These are phyloP conservation scores for Nicotiana tomentosiformis DNA, from an alignment of 257 asterid genomes.

Conservation along the genomic window DNA sequence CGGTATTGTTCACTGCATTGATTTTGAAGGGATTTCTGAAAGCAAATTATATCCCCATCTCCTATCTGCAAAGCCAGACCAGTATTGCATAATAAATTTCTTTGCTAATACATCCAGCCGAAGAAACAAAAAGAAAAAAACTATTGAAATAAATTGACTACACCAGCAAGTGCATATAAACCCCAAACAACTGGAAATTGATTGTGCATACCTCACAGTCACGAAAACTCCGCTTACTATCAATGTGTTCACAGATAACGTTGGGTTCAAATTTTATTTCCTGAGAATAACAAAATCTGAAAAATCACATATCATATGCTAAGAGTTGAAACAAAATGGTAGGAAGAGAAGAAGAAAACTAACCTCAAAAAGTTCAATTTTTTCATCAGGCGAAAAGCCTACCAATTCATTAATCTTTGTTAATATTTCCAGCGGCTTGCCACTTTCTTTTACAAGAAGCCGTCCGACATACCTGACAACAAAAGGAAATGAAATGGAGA, in stretches of 20 bases:
- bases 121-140: background rate
- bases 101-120: background rate
- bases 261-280: constrained; percentile 68
- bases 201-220: constrained; percentile 42
- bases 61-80: constrained; percentile 39
- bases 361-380: constrained; percentile 72
- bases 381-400: constrained; percentile 60
- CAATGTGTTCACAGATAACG: constrained; percentile 62
- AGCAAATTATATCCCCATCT: constrained; percentile 77
- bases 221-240: constrained; percentile 46
- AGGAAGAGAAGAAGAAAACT: constrained; percentile 1
- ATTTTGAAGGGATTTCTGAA: constrained; percentile 49
- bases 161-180: background rate
- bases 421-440: constrained; percentile 53
- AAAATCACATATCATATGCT: background rate
- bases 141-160: background rate
- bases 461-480: constrained; percentile 56
- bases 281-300: constrained; percentile 24
- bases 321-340: background rate
- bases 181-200: background rate
- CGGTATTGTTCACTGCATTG: constrained; percentile 37
- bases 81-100: background rate
- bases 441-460: constrained; percentile 51
- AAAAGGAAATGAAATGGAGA: background rate
- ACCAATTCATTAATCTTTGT: constrained; percentile 58